Base-by-base conservation (phyloP, 495 filamentous ascomycete genomes). In the Cudoniella acicularis region DNA sequence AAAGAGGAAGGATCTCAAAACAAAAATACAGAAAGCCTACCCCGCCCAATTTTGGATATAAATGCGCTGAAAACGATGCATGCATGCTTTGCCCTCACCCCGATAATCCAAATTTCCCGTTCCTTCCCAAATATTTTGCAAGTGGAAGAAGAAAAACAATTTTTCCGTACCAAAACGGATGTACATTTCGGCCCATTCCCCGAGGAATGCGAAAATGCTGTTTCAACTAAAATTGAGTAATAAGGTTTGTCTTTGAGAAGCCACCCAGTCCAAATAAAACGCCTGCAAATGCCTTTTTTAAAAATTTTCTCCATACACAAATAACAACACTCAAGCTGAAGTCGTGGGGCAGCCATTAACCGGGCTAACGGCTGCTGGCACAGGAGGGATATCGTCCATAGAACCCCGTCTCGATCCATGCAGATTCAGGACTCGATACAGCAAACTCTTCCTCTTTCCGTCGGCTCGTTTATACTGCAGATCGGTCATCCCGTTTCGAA, bases 401-500 rank as follows among this genome's bases (percentile, higher is more conserved):
- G 53, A 49, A 13, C 30, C 30, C 51, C 47, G 24, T 25, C 43
- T 20, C 23, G 57, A 54, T 4, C 48, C 30, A 1, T 58, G 61
- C 1, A 67, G 11, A 46, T 56, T 68, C 24, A 79, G 72, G 3
- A 81, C 76, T 20, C 77, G 67, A 27, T 79, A 68, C 8, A 81
- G 65, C 24, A 81, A 65, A 24, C 70, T 70, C 49, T 66, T 70
- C 53, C 68, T 73, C 48, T 67, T 66, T 3, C 72, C 65, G n/a
- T 70, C 67, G 3, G 63, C 53, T 17, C 69, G 42, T 40, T 60
- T 57, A 54, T 17, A 52, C 9, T 50, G 49, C 16, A 25, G 43
- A 6, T 56, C 63, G 23, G 53, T 22, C 9, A 47, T 17, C 3
- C 52, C 53, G 9, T 9, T 41, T 6, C 56, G 55, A 54, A 43